A percentile compares a stretch with the other conserved stretches of the same genome.
phyloP scores from a whole-genome alignment of 164 flowering plant species.

The Akebia trifoliata region DNA sequence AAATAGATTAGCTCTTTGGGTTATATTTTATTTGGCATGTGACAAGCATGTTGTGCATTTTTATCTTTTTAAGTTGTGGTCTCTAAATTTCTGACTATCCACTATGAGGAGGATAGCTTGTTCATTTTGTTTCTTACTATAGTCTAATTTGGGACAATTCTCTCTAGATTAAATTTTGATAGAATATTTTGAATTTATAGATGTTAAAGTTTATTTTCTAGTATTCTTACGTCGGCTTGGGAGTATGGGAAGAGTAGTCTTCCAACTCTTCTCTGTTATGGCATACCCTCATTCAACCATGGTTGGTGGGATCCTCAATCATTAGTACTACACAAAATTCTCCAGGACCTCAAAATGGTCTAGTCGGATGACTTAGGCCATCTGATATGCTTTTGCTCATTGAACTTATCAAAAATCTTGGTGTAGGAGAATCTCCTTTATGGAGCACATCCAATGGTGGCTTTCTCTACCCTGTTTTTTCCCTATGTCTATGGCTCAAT shows the following conservation, averaged over 20 bases:
- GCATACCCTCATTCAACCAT: too few species aligned
- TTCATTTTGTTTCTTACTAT: too few species aligned
- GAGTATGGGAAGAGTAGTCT: background rate
- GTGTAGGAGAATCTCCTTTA: background rate
- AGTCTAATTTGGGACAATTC: too few species aligned
- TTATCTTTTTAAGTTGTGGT: constrained; percentile 37
- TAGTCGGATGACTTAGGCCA: too few species aligned
- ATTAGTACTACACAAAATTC: too few species aligned
- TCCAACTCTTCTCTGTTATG: too few species aligned
- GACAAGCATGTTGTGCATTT: too few species aligned
- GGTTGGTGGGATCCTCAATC: background rate
- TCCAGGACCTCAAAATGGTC: too few species aligned
- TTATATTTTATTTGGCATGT: background rate
- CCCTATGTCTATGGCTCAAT: constrained; percentile 3
- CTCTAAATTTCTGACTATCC: constrained; percentile 56
- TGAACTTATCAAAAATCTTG: too few species aligned
- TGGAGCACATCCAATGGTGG: background rate
- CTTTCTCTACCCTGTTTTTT: background rate
- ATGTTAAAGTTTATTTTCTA: background rate
- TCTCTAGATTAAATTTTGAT: too few species aligned
- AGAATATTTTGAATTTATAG: constrained; percentile 81
- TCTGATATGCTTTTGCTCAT: too few species aligned
- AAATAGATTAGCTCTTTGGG: background rate
- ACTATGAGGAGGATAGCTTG: too few species aligned
- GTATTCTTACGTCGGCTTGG: background rate